Conservation (phyloP, 2,329 filamentous ascomycete species). For the Pseudogymnoascus sp. region DNA sequence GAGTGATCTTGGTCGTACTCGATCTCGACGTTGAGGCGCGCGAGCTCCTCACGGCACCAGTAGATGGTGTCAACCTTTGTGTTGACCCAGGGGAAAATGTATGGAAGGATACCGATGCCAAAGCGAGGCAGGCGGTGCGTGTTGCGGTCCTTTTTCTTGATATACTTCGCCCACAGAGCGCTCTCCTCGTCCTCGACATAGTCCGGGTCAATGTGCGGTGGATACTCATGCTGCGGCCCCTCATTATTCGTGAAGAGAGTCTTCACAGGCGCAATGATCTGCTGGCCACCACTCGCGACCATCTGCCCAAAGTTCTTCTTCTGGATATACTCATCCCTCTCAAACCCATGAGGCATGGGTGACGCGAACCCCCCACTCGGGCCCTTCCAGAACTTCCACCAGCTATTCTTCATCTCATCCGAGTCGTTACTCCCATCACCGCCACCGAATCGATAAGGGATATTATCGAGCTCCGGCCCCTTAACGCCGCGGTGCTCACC, state of each 20-base stretch:
- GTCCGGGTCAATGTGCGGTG: conserved; percentile 55
- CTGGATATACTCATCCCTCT: conserved; percentile 27
- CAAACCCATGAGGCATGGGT: conserved; percentile 53
- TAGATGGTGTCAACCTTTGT: conserved; percentile 95
- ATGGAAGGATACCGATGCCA: conserved; percentile 32
- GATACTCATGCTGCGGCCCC: conserved; percentile 44
- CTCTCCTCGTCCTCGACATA: conserved; percentile 56
- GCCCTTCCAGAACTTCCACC: conserved; percentile 61
- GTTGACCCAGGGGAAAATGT: conserved; percentile 56
- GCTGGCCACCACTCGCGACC: neutral
- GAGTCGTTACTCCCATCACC: neutral
- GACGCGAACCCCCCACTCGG: conserved; percentile 56
- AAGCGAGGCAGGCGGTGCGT: conserved; percentile 70
- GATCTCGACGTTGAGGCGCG: conserved; percentile 84
- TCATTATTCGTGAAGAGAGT: conserved; percentile 18
- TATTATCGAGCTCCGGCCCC: neutral
- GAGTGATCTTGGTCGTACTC: conserved; percentile 81
- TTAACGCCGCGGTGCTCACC: neutral
- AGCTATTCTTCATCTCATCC: conserved; percentile 28
- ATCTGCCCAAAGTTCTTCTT: conserved; percentile 11
- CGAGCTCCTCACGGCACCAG: conserved; percentile 79
- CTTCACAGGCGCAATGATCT: neutral
- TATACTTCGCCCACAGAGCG: conserved; percentile 74
- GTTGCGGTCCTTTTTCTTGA: conserved; percentile 75
- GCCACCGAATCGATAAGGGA: conserved; percentile 1